A percentile compares a stretch with the other conserved stretches of the same genome.
These are phyloP conservation scores for Quercus wislizeni DNA, from an alignment of 306 rosid genomes.

Conservation along the genomic window DNA sequence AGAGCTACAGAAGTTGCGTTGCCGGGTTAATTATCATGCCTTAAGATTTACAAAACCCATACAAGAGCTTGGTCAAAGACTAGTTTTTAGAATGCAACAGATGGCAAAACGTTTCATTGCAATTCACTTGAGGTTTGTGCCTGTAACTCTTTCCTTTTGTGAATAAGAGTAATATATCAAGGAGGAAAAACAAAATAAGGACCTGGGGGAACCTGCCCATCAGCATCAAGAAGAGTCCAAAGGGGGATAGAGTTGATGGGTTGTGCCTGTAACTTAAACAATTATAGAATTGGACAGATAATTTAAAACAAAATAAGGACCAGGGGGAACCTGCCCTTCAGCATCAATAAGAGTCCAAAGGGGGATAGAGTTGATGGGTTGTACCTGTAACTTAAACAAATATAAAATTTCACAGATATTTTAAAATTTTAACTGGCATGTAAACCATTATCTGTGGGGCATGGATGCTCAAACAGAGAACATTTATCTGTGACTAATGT, in stretches of 20 bases:
- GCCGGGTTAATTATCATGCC: constrained; percentile 96
- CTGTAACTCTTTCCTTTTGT: background rate
- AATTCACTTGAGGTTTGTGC: constrained; percentile 87
- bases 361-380: constrained; percentile 35
- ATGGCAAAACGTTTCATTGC: constrained; percentile 80
- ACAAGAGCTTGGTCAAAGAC: constrained; percentile 64
- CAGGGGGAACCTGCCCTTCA: too few relatives aligned
- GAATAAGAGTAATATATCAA: too few relatives aligned
- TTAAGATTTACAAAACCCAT: constrained; percentile 86
- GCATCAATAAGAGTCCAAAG: too few relatives aligned
- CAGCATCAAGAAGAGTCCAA: too few relatives aligned
- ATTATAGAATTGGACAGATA: constrained; percentile 9
- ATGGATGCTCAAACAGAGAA: constrained; percentile 7
- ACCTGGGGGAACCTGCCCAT: too few relatives aligned
- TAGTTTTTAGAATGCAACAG: constrained; percentile 74
- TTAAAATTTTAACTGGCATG: constrained; percentile 21
- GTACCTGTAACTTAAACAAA: constrained; percentile 13
- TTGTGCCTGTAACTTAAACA: background rate
- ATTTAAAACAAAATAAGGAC: background rate
- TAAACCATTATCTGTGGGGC: constrained; percentile 10
- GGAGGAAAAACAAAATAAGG: too few relatives aligned
- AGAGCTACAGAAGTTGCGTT: constrained; percentile 84
- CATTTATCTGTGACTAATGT: background rate
- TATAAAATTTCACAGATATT: constrained; percentile 12
- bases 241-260: too few relatives aligned